Percentiles rank a stretch among this genome's conserved stretches.
These are phyloP conservation scores for Apiotrichum laibachii DNA, from an alignment of 1,284 basidiomycete genomes.

Conservation along the genomic window DNA sequence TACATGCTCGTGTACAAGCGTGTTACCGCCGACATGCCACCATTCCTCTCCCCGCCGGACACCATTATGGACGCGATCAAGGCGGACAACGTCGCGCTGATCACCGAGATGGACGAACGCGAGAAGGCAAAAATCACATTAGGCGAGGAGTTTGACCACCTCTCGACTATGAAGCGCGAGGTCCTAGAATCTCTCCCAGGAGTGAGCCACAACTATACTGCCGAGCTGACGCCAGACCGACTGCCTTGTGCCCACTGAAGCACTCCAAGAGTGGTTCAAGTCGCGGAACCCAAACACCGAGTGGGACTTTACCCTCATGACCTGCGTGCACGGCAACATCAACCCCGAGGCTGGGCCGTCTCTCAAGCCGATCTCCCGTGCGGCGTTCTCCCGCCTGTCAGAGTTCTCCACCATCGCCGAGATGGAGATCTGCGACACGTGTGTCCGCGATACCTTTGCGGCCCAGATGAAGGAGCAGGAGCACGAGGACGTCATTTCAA, in stretches of 20 bases:
- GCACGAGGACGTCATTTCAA: constrained; percentile 13
- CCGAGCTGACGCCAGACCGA: constrained; percentile 30
- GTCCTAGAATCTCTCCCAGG: constrained; percentile 29
- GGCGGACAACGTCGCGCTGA: constrained; percentile 55
- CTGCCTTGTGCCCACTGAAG: constrained; percentile 29
- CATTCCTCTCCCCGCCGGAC: constrained; percentile 53
- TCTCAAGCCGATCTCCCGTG: constrained; percentile 25
- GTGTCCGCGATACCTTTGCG: constrained; percentile 26
- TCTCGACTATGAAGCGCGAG: constrained; percentile 26
- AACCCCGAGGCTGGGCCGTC: constrained; percentile 25
- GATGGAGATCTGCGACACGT: constrained; percentile 31
- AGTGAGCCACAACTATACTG: constrained; percentile 14
- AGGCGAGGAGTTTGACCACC: constrained; percentile 8
- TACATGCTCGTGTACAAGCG: constrained; percentile 88
- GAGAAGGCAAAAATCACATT: not conserved
- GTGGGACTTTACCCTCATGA: constrained; percentile 22
- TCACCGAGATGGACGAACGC: constrained; percentile 23
- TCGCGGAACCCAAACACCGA: constrained; percentile 19
- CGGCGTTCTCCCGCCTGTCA: constrained; percentile 28
- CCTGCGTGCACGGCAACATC: constrained; percentile 31
- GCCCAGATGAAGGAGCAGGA: not conserved
- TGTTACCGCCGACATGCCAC: constrained; percentile 27
- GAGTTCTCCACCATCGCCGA: constrained; percentile 10
- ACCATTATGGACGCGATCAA: constrained; percentile 59
- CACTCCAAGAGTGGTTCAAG: constrained; percentile 30